Evolutionary conservation across 768 basidiomycete genomes (phyloP).

Genomic region (Termitomyces sp.): DNA sequence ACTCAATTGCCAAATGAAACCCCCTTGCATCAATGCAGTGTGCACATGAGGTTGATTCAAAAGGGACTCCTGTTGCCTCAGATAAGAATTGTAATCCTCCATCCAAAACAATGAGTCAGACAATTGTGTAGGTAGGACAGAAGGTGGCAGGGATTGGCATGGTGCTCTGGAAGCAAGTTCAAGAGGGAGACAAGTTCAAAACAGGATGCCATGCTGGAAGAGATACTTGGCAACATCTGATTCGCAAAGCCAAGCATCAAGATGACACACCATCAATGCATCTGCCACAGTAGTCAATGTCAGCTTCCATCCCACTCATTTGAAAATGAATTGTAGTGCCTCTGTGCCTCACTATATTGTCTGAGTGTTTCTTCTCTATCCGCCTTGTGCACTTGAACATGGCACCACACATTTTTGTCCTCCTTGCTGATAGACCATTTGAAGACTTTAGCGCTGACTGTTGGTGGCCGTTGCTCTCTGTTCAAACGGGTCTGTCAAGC

Average conservation of each 20-base stretch:
- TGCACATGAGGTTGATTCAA: neutral
- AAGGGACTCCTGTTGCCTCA: neutral
- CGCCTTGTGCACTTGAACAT: neutral
- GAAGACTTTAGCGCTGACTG: conserved; percentile 5
- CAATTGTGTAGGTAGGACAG: neutral
- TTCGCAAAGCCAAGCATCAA: no score
- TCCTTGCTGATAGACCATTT: neutral
- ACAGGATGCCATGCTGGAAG: neutral
- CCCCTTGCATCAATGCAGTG: neutral
- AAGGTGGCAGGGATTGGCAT: neutral
- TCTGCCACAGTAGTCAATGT: neutral
- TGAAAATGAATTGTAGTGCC: no score
- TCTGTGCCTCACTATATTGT: neutral
- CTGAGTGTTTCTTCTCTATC: neutral
- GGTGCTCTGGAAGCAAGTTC: neutral
- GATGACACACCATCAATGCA: no score
- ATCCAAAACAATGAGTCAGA: neutral
- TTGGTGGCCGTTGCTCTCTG: neutral
- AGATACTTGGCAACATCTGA: neutral
- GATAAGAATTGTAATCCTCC: neutral
- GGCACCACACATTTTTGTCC: neutral
- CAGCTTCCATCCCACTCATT: neutral
- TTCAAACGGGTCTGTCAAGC: neutral
- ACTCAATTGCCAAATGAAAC: neutral
- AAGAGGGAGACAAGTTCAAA: neutral